Percentiles rank a stretch among this genome's conserved stretches.
Evolutionary conservation across 805 yeast species (phyloP).

Genomic region (Wickerhamiella occidentalis): DNA sequence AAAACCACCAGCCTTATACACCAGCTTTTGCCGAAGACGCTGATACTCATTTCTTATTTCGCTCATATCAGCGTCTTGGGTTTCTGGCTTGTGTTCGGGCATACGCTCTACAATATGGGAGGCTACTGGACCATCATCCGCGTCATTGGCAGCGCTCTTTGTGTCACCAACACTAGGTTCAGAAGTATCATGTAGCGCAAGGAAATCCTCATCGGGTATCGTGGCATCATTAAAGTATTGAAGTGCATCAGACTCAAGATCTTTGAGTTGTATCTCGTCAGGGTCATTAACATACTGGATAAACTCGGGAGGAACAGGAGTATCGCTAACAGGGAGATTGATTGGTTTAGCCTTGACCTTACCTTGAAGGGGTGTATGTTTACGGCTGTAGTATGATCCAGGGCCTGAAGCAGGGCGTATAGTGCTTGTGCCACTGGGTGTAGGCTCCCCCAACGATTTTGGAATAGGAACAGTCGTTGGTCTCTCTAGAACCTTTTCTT

Average conservation of each 20-base stretch:
- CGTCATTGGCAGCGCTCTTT: constrained; percentile 1
- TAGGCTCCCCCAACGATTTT: background rate
- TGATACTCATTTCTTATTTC: constrained; percentile 40
- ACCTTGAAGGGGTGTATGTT: background rate
- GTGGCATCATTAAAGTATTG: constrained; percentile 18
- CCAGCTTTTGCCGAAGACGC: constrained; percentile 37
- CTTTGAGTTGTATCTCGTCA: constrained; percentile 6
- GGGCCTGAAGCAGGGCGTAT: background rate
- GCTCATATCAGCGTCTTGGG: constrained; percentile 16
- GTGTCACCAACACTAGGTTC: background rate
- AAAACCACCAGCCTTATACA: constrained; percentile 40
- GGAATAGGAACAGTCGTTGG: background rate
- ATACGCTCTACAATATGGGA: constrained; percentile 7
- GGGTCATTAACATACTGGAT: constrained; percentile 12
- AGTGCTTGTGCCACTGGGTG: no score
- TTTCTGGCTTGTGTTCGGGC: constrained; percentile 3
- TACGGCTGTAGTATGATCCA: background rate
- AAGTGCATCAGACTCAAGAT: constrained; percentile 15
- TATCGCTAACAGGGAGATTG: background rate
- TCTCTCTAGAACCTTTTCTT: background rate
- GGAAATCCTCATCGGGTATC: constrained; percentile 21
- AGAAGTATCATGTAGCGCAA: constrained; percentile 15
- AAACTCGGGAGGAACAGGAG: constrained; percentile 9
- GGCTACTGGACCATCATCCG: constrained; percentile 4
- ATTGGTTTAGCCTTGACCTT: background rate